Conservation (phyloP, 805 yeast species). For the Metschnikowia similis region DNA sequence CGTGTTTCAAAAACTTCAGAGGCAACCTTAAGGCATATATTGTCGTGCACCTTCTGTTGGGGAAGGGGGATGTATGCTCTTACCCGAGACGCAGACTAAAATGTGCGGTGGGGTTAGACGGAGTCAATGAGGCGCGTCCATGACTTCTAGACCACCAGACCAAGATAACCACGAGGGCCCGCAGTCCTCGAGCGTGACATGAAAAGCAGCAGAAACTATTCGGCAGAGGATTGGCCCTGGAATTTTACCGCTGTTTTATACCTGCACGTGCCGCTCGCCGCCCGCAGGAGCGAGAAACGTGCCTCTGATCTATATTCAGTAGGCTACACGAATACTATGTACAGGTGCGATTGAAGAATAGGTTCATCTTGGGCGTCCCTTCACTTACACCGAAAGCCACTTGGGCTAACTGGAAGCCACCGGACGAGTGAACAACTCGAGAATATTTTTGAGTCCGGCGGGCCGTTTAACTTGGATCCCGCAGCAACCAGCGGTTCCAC, state of each 20-base stretch:
- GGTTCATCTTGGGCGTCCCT: background rate
- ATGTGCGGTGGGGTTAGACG: background rate
- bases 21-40: background rate
- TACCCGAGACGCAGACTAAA: background rate
- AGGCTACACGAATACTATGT: slow-evolving; percentile 2
- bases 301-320: background rate
- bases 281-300: background rate
- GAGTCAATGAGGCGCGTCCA: background rate
- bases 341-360: background rate
- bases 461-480: background rate
- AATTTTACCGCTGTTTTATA: background rate
- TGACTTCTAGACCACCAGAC: background rate
- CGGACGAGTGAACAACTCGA: background rate
- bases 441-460: background rate
- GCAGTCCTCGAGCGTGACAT: background rate
- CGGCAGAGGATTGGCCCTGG: background rate
- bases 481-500: background rate
- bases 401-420: background rate
- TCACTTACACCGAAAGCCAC: background rate
- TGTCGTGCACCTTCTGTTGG: background rate
- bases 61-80: background rate
- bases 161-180: background rate
- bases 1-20: background rate
- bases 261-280: background rate
- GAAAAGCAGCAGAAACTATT: background rate